Conservation (phyloP, 371 early-diverging fungal species). For the Conidiobolus incongruus region DNA sequence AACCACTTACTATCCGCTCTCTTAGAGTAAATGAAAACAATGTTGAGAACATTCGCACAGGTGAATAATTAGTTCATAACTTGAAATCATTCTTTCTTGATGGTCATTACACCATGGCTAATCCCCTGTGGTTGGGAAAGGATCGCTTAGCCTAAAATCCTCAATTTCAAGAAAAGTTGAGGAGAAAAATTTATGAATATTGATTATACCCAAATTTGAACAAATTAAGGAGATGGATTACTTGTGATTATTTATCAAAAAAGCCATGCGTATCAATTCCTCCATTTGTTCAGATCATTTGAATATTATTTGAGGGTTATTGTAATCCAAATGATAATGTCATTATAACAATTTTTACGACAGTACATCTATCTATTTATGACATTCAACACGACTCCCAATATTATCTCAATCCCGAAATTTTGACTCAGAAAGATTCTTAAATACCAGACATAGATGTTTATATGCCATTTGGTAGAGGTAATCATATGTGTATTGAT, state of each 20-base stretch:
- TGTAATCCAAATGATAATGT: background rate
- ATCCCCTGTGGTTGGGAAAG: slow-evolving; percentile 9
- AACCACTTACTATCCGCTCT: too few relatives aligned
- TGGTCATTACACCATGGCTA: slow-evolving; percentile 10
- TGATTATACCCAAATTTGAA: background rate
- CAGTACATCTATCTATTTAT: background rate
- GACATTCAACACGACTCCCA: background rate
- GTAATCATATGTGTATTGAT: slow-evolving; percentile 19
- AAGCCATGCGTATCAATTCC: background rate
- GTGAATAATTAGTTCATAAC: background rate
- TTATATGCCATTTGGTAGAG: slow-evolving; percentile 5
- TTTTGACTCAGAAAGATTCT: slow-evolving; percentile 25
- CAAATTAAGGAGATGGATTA: background rate
- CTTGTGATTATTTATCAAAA: background rate
- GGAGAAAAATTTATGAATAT: slow-evolving; percentile 4
- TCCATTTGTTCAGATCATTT: background rate
- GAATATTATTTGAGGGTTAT: background rate
- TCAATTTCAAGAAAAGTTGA: background rate
- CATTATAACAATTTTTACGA: background rate
- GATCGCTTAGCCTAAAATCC: slow-evolving; percentile 4
- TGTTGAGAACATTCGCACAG: background rate
- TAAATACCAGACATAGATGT: background rate
- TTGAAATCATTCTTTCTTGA: background rate
- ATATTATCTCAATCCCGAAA: too few relatives aligned
- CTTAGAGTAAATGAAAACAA: too few relatives aligned